A percentile compares a stretch with the other conserved stretches of the same genome.
These are phyloP conservation scores for Pugionium dolabratum DNA, from an alignment of 345 rosid genomes.

Conservation along the genomic window DNA sequence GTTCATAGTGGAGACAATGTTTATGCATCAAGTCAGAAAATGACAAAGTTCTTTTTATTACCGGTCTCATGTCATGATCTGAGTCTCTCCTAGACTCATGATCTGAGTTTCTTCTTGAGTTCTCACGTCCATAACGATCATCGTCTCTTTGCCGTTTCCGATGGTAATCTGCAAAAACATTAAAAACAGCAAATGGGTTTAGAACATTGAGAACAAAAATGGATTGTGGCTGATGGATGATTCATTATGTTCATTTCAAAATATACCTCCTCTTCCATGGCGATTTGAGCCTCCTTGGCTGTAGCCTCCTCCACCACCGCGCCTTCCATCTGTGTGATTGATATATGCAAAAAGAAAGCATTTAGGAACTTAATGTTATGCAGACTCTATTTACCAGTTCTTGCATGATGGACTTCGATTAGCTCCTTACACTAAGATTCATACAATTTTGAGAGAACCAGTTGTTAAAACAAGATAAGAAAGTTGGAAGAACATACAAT, in stretches of 20 bases:
- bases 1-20: no score
- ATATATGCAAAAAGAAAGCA: not conserved
- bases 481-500: constrained; percentile 57
- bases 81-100: constrained; percentile 47
- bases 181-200: not conserved
- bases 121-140: constrained; percentile 64
- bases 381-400: not conserved
- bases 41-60: not conserved
- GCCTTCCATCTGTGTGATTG: constrained; percentile 70
- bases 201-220: not conserved
- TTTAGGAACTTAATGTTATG: constrained; percentile 14
- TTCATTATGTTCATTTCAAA: not conserved
- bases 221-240: not conserved
- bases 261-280: constrained; percentile 62
- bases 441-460: no score
- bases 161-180: constrained; percentile 54
- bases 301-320: constrained; percentile 49
- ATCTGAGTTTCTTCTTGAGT: constrained; percentile 68
- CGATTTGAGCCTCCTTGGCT: constrained; percentile 71
- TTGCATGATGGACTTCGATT: not conserved
- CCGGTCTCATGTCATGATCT: constrained; percentile 43
- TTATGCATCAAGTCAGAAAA: no score
- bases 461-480: not conserved
- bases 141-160: constrained; percentile 85
- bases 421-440: no score